These are phyloP conservation scores for Xerocomus cyaneibrunnescens DNA, from an alignment of 1,284 basidiomycete genomes.

Conservation along the genomic window DNA sequence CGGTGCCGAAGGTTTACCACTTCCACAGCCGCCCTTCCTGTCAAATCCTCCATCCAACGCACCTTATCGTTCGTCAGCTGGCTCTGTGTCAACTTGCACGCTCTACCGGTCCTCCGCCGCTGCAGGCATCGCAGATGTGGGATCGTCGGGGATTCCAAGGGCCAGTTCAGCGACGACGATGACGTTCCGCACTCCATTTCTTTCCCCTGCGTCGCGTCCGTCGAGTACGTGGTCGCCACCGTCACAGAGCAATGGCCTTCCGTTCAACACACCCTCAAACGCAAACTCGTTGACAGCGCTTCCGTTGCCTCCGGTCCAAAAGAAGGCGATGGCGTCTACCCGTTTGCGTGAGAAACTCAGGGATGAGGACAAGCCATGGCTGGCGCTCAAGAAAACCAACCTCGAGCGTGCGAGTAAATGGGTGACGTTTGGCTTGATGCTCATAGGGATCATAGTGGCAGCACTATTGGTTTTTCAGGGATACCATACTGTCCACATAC, in stretches of 20 bases:
- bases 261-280: constrained; percentile 35
- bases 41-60: constrained; percentile 35
- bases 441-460: constrained; percentile 44
- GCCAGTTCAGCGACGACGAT: constrained; percentile 48
- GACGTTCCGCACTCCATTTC: constrained; percentile 64
- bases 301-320: constrained; percentile 37
- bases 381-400: constrained; percentile 33
- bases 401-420: constrained; percentile 42
- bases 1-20: constrained; percentile 29
- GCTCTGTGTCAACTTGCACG: constrained; percentile 25
- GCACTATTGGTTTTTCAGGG: constrained; percentile 37
- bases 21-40: constrained; percentile 58
- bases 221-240: constrained; percentile 63
- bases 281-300: constrained; percentile 38
- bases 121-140: constrained; percentile 16
- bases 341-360: constrained; percentile 46
- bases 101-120: constrained; percentile 33
- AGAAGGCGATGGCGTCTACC: constrained; percentile 51
- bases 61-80: constrained; percentile 38
- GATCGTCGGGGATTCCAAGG: constrained; percentile 25
- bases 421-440: constrained; percentile 43
- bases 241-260: constrained; percentile 12
- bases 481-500: constrained; percentile 36
- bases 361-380: constrained; percentile 54
- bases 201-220: constrained; percentile 64